phyloP scores from a whole-genome alignment of 2,329 filamentous ascomycete genomes.

The Cordyceps fumosorosea region DNA sequence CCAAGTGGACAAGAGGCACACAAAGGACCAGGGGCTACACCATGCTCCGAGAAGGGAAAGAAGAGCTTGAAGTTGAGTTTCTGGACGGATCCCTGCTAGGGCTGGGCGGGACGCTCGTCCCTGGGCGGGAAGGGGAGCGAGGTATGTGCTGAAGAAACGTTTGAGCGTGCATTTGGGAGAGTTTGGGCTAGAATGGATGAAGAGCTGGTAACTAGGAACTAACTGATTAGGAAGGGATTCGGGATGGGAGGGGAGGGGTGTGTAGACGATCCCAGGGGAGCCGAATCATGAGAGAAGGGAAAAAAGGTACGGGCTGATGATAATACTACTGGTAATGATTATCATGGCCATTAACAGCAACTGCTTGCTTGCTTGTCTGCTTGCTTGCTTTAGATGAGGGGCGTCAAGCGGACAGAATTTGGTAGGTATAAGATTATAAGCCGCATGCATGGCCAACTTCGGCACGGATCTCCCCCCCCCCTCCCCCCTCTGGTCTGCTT shows the following conservation, averaged over 20 bases:
- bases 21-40: not conserved
- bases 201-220: not conserved
- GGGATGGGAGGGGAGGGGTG: not conserved
- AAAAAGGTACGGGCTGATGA: not conserved
- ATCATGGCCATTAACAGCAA: too few species aligned
- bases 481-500: not conserved
- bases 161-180: not conserved
- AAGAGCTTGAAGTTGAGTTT: constrained; percentile 2
- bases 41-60: not conserved
- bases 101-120: constrained; percentile 7
- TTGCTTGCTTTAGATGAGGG: too few species aligned
- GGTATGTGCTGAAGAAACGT: constrained; percentile 2
- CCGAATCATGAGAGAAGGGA: not conserved
- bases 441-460: not conserved
- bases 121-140: not conserved
- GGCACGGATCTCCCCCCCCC: constrained; percentile 7
- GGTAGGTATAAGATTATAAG: not conserved
- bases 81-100: constrained; percentile 2
- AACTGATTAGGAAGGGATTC: not conserved
- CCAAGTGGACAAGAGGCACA: not conserved
- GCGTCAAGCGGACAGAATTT: too few species aligned
- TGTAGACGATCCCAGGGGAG: not conserved
- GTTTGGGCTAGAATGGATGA: not conserved
- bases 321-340: too few species aligned
- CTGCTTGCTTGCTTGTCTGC: too few species aligned